Conservation (phyloP, 2,329 filamentous ascomycete genomes). For the Colletotrichum limetticola region DNA sequence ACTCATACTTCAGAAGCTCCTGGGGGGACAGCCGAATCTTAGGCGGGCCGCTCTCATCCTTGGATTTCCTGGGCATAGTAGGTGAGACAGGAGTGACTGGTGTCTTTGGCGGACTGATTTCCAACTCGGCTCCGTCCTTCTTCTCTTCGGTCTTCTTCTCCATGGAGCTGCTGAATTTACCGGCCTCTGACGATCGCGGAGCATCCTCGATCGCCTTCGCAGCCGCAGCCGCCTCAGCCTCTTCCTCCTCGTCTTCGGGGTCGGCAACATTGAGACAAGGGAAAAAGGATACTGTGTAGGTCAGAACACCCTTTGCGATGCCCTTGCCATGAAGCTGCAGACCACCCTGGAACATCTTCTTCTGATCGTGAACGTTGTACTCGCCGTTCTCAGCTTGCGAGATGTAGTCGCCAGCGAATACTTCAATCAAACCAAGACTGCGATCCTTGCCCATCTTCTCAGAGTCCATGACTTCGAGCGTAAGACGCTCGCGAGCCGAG, state of each 20-base stretch:
- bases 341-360: conserved; percentile 72
- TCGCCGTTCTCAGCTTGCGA: conserved; percentile 81
- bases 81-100: conserved; percentile 57
- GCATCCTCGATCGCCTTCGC: conserved; percentile 43
- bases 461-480: conserved; percentile 95
- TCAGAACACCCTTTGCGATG: conserved; percentile 80
- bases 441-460: conserved; percentile 93
- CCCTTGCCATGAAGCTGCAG: conserved; percentile 80
- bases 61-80: conserved; percentile 59
- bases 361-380: conserved; percentile 82
- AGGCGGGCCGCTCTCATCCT: conserved; percentile 67
- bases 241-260: conserved; percentile 83
- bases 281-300: conserved; percentile 89
- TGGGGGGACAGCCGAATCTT: conserved; percentile 84
- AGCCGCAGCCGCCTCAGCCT: conserved; percentile 57
- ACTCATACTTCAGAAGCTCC: conserved; percentile 87
- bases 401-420: conserved; percentile 83
- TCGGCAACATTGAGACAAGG: conserved; percentile 89
- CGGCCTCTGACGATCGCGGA: conserved; percentile 47
- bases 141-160: conserved; percentile 47
- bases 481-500: conserved; percentile 82
- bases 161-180: conserved; percentile 56
- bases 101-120: conserved; percentile 48
- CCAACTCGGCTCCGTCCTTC: conserved; percentile 36
- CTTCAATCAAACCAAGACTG: conserved; percentile 82